phyloP scores from a whole-genome alignment of 805 yeast genomes.

The Ogataea trehalophila region DNA sequence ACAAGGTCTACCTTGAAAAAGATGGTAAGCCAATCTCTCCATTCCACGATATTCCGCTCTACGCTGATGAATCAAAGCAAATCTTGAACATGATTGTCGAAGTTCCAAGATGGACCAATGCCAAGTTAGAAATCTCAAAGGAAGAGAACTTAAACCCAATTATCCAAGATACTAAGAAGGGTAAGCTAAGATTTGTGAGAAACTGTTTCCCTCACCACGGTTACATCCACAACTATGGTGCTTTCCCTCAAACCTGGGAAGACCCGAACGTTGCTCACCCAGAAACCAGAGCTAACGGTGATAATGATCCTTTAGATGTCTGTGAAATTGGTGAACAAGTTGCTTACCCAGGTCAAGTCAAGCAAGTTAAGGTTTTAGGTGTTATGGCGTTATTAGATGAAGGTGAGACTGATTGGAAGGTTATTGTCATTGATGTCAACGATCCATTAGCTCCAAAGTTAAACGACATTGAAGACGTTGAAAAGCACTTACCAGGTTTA shows the following conservation, averaged over 20 bases:
- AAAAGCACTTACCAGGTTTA: conserved; percentile 83
- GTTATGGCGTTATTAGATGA: conserved; percentile 92
- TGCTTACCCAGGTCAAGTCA: conserved; percentile 65
- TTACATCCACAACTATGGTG: conserved; percentile 97
- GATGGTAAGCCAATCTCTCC: conserved; percentile 94
- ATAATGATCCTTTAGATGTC: conserved; percentile 82
- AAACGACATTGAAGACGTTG: conserved; percentile 88
- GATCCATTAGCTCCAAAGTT: conserved; percentile 88
- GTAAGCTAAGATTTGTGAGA: conserved; percentile 90
- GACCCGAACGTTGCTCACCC: conserved; percentile 61
- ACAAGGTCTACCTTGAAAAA: conserved; percentile 85
- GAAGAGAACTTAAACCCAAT: conserved; percentile 86
- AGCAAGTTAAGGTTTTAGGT: conserved; percentile 89
- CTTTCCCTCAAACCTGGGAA: conserved; percentile 94
- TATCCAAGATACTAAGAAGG: conserved; percentile 95
- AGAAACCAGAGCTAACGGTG: conserved; percentile 70
- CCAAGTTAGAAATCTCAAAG: conserved; percentile 91
- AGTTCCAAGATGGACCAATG: conserved; percentile 98
- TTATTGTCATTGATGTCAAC: conserved; percentile 78
- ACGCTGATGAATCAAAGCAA: conserved; percentile 89
- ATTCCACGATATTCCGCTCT: conserved; percentile 90
- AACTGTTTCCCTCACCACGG: conserved; percentile 99
- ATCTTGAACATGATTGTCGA: conserved; percentile 80
- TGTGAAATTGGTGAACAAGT: conserved; percentile 75
- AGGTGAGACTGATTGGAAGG: conserved; percentile 89